These are phyloP conservation scores for Butyriboletus loyo DNA, from an alignment of 768 basidiomycete species.

Conservation along the genomic window DNA sequence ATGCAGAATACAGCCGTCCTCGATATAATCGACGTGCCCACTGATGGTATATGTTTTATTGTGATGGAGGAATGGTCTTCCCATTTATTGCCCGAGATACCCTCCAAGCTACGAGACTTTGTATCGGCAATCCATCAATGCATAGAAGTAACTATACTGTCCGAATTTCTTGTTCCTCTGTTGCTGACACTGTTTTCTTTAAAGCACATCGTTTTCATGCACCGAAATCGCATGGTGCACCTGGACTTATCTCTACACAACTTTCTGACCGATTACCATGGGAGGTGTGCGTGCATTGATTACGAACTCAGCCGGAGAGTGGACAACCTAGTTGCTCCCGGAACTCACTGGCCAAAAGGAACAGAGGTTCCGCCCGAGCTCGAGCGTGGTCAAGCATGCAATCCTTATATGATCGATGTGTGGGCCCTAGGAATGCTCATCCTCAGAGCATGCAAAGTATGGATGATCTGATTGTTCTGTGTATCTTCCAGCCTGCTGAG, in stretches of 20 bases:
- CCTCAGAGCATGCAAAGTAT: slow-evolving; percentile 62
- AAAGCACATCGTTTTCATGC: slow-evolving; percentile 71
- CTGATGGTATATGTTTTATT: slow-evolving; percentile 59
- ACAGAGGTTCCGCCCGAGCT: slow-evolving; percentile 74
- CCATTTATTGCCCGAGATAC: slow-evolving; percentile 49
- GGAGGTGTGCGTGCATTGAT: slow-evolving; percentile 71
- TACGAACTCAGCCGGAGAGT: slow-evolving; percentile 65
- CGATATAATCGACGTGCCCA: slow-evolving; percentile 53
- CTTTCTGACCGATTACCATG: slow-evolving; percentile 61
- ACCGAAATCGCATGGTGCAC: slow-evolving; percentile 61
- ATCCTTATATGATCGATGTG: slow-evolving; percentile 72
- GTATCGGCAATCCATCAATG: slow-evolving; percentile 60
- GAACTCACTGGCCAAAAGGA: slow-evolving; percentile 44
- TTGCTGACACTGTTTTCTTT: slow-evolving; percentile 3
- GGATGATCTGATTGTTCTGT: slow-evolving; percentile 7
- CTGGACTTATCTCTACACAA: slow-evolving; percentile 72
- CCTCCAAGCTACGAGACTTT: slow-evolving; percentile 52
- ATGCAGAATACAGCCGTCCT: slow-evolving; percentile 49
- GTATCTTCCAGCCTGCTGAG: slow-evolving; percentile 2
- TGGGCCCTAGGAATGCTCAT: slow-evolving; percentile 70
- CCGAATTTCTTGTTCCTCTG: background rate
- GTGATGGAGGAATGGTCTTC: slow-evolving; percentile 83
- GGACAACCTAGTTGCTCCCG: slow-evolving; percentile 35
- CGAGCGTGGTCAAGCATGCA: slow-evolving; percentile 44
- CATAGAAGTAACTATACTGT: slow-evolving; percentile 51